Conservation (phyloP, 345 rosid genomes). For the Aegle marmelos region DNA sequence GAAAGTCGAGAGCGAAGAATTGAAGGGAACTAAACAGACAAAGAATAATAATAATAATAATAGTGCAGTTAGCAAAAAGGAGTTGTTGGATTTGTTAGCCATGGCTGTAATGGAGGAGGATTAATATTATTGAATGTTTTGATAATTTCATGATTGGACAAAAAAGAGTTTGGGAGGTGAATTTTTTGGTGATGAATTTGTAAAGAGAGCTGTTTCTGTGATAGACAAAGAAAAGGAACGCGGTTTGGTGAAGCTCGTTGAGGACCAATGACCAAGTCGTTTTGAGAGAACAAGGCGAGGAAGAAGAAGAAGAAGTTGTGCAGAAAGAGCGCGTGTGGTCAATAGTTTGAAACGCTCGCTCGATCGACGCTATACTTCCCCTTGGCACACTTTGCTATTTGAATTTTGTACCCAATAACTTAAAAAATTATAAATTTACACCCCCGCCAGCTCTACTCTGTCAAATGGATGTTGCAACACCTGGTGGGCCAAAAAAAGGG, state of each 20-base stretch:
- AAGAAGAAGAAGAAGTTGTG: not conserved
- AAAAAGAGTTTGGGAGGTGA: not conserved
- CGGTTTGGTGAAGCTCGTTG: conserved; percentile 14
- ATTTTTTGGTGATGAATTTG: not conserved
- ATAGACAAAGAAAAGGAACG: conserved; percentile 2
- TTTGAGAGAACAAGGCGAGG: not conserved
- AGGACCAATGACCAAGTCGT: conserved; percentile 22
- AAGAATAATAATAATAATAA: not conserved
- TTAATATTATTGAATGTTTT: not conserved
- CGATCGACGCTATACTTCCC: not conserved
- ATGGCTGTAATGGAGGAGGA: conserved; percentile 6
- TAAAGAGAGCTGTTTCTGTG: not conserved
- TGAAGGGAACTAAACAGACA: conserved; percentile 9
- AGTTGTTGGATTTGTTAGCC: not conserved
- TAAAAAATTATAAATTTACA: no score
- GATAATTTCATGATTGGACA: conserved; percentile 14
- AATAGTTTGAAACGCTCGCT: not conserved
- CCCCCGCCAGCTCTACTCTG: no score
- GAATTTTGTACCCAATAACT: no score
- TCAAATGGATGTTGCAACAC: no score
- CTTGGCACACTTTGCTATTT: no score
- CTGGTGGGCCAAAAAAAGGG: no score
- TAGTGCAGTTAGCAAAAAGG: not conserved
- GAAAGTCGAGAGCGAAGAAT: conserved; percentile 48
- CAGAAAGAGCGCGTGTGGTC: not conserved